phyloP scores from a whole-genome alignment of 352 stramenopile genomes.

The Pythium rhizo-oryzae region DNA sequence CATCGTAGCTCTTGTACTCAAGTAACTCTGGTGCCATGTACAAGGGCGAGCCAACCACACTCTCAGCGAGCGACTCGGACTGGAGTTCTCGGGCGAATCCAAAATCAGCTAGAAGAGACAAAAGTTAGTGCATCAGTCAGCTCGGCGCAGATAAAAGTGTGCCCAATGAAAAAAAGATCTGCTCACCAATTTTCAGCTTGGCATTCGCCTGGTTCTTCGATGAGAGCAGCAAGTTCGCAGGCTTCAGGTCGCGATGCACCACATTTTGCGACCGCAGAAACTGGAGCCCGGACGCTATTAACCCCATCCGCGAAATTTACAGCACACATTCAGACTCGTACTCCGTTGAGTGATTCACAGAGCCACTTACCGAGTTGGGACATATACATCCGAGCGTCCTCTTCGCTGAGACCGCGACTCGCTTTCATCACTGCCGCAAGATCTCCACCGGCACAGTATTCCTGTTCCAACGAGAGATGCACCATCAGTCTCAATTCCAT shows the following conservation, averaged over 20 bases:
- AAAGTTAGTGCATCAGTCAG: too few relatives aligned
- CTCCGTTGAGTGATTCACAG: too few relatives aligned
- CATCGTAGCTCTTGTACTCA: constrained; percentile 87
- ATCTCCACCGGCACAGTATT: constrained; percentile 81
- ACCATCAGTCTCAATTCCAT: too few relatives aligned
- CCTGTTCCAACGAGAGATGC: constrained; percentile 32
- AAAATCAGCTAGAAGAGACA: constrained; percentile 56
- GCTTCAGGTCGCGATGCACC: constrained; percentile 78
- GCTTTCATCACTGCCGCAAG: constrained; percentile 75
- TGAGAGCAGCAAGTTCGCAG: constrained; percentile 73
- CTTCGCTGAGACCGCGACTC: constrained; percentile 57
- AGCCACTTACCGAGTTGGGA: constrained; percentile 65
- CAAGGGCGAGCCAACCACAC: constrained; percentile 75
- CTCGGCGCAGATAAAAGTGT: too few relatives aligned
- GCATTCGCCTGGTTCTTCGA: constrained; percentile 63
- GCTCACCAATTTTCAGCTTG: constrained; percentile 80
- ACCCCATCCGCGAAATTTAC: not conserved
- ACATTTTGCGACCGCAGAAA: constrained; percentile 80
- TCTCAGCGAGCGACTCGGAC: constrained; percentile 78
- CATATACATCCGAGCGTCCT: constrained; percentile 78
- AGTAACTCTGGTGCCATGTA: constrained; percentile 83
- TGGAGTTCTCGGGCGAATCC: constrained; percentile 70
- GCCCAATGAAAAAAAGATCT: constrained; percentile 11
- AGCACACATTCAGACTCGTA: too few relatives aligned
- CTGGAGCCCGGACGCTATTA: constrained; percentile 62